Conservation (phyloP, 2,329 filamentous ascomycete genomes). For the Raffaelea deltoideospora region DNA sequence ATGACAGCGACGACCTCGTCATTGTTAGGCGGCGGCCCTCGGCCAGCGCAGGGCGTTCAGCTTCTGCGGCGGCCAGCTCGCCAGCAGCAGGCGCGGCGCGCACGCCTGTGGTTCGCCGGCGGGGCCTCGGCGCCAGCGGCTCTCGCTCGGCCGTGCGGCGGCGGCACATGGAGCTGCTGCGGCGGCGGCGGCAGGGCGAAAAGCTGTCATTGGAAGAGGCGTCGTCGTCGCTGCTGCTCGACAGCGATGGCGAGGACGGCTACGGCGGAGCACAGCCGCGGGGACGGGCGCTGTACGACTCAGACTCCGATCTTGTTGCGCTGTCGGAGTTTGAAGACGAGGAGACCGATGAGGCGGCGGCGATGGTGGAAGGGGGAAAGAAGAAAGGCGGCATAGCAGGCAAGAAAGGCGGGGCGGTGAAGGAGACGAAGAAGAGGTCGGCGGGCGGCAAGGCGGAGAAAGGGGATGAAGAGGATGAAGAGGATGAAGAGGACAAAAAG, state of each 20-base stretch:
- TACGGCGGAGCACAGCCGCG: slow-evolving; percentile 7
- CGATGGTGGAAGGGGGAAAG: no score
- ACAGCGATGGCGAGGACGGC: slow-evolving; percentile 5
- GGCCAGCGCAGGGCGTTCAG: not conserved
- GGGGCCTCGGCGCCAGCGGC: no score
- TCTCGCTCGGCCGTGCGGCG: slow-evolving; percentile 8
- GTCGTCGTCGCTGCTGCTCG: no score
- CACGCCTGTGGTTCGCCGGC: no score
- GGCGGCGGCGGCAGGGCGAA: slow-evolving; percentile 15
- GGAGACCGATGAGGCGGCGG: slow-evolving; percentile 11
- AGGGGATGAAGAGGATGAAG: not conserved
- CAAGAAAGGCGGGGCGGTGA: not conserved
- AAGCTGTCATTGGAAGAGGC: no score
- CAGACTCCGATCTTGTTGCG: slow-evolving; percentile 14
- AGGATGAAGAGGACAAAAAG: slow-evolving; percentile 1
- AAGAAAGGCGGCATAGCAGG: not conserved
- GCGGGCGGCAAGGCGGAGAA: not conserved
- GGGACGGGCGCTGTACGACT: slow-evolving; percentile 17
- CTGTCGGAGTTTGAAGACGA: slow-evolving; percentile 19
- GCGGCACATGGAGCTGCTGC: slow-evolving; percentile 15
- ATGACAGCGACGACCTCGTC: not conserved
- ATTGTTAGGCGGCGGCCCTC: not conserved
- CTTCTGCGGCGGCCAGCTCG: slow-evolving; percentile 14
- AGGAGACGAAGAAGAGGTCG: slow-evolving; percentile 1
- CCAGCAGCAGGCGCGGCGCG: slow-evolving; percentile 11